A percentile compares a stretch with the other conserved stretches of the same genome.
These are phyloP conservation scores for Podaxis rugospora DNA, from an alignment of 768 basidiomycete species.

Conservation along the genomic window DNA sequence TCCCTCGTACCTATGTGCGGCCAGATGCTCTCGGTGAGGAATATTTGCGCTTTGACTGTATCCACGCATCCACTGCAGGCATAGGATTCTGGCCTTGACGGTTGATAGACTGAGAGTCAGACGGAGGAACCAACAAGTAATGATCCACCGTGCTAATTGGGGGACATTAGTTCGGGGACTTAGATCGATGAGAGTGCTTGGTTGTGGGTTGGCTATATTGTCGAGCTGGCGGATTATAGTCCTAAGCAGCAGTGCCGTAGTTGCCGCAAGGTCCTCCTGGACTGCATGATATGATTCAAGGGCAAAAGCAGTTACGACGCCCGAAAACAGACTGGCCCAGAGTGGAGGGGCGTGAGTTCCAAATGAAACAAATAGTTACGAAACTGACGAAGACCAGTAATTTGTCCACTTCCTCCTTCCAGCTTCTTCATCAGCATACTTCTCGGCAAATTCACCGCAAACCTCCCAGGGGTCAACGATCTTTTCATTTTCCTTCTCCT, in stretches of 20 bases:
- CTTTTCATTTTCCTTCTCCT: background rate
- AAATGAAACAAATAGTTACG: background rate
- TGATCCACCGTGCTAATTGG: constrained; percentile 6
- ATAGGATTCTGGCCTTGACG: constrained; percentile 15
- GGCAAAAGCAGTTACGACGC: constrained; percentile 21
- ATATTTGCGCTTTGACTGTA: constrained; percentile 12
- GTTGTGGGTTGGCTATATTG: background rate
- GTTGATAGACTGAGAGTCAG: constrained; percentile 12
- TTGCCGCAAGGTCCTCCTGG: constrained; percentile 15
- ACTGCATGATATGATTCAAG: constrained; percentile 20
- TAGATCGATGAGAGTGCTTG: background rate
- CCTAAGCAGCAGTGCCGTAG: constrained; percentile 10
- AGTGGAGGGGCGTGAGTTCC: background rate
- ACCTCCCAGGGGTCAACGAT: constrained; percentile 2
- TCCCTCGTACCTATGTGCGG: constrained; percentile 8
- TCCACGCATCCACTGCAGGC: constrained; percentile 19
- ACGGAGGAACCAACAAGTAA: constrained; percentile 10
- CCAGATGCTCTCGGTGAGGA: constrained; percentile 3
- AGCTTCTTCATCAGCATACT: constrained; percentile 8
- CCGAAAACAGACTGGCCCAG: constrained; percentile 23
- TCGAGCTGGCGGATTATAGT: background rate
- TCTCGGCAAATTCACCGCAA: constrained; percentile 1
- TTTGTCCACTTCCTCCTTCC: constrained; percentile 13
- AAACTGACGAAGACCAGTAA: constrained; percentile 8
- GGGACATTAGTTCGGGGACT: background rate